Percentiles rank a stretch among this genome's conserved stretches.
Evolutionary conservation across 2,329 filamentous ascomycete genomes (phyloP).

Genomic region (Atkinsonella texensis): DNA sequence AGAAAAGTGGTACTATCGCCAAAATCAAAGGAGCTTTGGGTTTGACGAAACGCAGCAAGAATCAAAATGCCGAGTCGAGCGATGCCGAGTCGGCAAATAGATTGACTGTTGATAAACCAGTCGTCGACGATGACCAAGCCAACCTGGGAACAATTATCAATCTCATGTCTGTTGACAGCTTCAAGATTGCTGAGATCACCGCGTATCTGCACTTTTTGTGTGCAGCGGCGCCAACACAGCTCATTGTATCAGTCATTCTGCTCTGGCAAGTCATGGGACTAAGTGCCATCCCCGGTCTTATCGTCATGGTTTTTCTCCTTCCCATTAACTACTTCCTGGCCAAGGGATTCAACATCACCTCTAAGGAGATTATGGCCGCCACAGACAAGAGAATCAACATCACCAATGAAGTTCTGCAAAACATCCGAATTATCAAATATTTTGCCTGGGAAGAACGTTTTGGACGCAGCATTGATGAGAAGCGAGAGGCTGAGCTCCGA

Average conservation of each 20-base stretch:
- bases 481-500: constrained; percentile 65
- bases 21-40: constrained; percentile 46
- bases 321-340: constrained; percentile 87
- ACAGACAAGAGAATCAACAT: constrained; percentile 94
- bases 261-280: constrained; percentile 84
- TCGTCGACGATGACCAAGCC: constrained; percentile 55
- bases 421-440: constrained; percentile 98
- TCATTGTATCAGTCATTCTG: constrained; percentile 66
- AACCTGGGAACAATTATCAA: constrained; percentile 99
- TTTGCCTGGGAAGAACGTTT: constrained; percentile 98
- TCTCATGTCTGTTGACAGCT: constrained; percentile 97
- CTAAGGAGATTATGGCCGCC: constrained; percentile 82
- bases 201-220: constrained; percentile 95
- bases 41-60: constrained; percentile 45
- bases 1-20: constrained; percentile 30
- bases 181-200: constrained; percentile 92
- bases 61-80: constrained; percentile 23
- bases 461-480: constrained; percentile 75
- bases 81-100: constrained; percentile 23
- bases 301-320: constrained; percentile 78
- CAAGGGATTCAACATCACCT: constrained; percentile 70
- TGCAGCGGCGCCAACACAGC: constrained; percentile 79
- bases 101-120: constrained; percentile 24
- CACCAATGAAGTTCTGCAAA: constrained; percentile 93
- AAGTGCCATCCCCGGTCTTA: constrained; percentile 86